These are phyloP conservation scores for Coleophoma crateriformis DNA, from an alignment of 2,329 filamentous ascomycete species.

Conservation along the genomic window DNA sequence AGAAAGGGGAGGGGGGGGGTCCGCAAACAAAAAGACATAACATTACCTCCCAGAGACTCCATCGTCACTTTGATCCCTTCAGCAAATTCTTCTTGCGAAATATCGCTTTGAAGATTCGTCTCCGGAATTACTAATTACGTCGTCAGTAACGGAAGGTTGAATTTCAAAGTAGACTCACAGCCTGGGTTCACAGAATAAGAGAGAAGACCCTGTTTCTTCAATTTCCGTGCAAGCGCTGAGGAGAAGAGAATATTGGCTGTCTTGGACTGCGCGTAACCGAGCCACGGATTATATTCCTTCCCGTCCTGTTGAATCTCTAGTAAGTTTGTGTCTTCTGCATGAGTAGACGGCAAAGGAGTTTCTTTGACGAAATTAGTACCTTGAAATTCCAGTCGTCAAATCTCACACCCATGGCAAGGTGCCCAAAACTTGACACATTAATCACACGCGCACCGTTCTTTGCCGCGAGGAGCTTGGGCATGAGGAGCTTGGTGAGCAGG, in stretches of 20 bases:
- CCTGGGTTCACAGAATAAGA: slow-evolving; percentile 28
- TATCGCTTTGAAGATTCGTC: slow-evolving; percentile 9
- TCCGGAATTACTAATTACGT: slow-evolving; percentile 5
- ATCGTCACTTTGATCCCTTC: not conserved
- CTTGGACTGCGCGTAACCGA: slow-evolving; percentile 37
- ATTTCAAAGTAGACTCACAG: not conserved
- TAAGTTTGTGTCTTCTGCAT: slow-evolving; percentile 8
- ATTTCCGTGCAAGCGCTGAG: slow-evolving; percentile 21
- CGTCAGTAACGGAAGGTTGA: not conserved
- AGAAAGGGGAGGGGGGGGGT: too few relatives aligned
- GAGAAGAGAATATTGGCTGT: slow-evolving; percentile 34
- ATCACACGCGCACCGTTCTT: slow-evolving; percentile 24
- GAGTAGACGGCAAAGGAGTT: not conserved
- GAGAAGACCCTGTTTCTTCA: slow-evolving; percentile 19
- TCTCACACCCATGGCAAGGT: slow-evolving; percentile 28
- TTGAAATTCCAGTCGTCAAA: slow-evolving; percentile 33
- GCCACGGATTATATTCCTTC: slow-evolving; percentile 23
- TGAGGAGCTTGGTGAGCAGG: slow-evolving; percentile 22
- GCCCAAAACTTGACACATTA: slow-evolving; percentile 31
- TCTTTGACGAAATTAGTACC: not conserved
- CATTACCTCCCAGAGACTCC: not conserved
- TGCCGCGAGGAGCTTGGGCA: slow-evolving; percentile 14
- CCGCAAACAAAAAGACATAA: too few relatives aligned
- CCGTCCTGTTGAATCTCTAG: not conserved
- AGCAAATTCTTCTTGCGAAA: slow-evolving; percentile 6